Evolutionary conservation across 441 rosid species (phyloP), one percentile per base, ranked within the genome.

Genomic region (Syzygium syzygioides): DNA sequence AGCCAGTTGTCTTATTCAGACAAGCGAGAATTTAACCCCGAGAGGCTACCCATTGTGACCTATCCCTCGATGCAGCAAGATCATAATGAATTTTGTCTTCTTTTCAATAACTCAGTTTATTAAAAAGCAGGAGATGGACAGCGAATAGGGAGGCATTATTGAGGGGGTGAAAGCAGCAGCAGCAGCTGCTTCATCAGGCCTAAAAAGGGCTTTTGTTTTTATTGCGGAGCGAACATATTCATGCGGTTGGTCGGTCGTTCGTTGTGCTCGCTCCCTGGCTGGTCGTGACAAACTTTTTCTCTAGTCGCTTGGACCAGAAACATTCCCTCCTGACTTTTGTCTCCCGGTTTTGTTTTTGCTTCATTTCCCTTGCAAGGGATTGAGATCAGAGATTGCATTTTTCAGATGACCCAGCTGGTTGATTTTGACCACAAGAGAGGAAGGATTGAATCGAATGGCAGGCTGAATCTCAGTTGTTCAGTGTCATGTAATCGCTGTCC

Each of bases 301-400:
- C 60, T 34, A 59, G 66, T 37, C 87, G 37, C 54, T 85, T 91
- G 94, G 95, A 90, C 93, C 94, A 89, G 85, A 88, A 90, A 93
- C 95, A 92, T 90, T 92, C 89, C 88, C 92, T 92, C 83, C 91
- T 87, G 37, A 55, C 86, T 89, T 89, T 54, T 94, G 94, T 91
- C 95, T 90, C 93, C 92, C 89, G 50, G 80, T 76, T 13, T 23
- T 12, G n/a, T 6, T 76, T 37, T 41, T 25, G 83, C 15, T 76
- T 41, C 83, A 41, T 76, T 76, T 76, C 17, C 17, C 52, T 76
- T 7, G 83, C n/a, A 17, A 13, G 26, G 64, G n/a, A 76, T 0
- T 76, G 83, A 76, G 83, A 41, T 41, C 52, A 9, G 12, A 76
- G 83, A 12, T 41, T 41, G 83, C 83, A 66, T 6, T 25, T 57